These are phyloP conservation scores for Chlamydomonas sp. DNA, from an alignment of 139 green algal species.

Conservation along the genomic window DNA sequence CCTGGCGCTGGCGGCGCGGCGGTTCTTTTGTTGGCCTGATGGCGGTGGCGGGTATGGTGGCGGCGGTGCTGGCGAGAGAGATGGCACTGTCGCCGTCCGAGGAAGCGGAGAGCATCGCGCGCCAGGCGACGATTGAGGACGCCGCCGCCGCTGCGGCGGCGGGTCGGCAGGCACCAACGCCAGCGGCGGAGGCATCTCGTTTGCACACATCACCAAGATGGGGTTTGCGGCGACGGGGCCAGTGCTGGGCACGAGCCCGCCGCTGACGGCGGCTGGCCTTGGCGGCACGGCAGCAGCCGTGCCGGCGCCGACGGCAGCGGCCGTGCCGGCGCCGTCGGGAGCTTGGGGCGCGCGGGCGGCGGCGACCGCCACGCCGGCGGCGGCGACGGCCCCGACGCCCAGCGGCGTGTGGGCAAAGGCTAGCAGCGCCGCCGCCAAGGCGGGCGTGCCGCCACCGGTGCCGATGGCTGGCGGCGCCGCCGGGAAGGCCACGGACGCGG, in stretches of 20 bases:
- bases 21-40: not conserved
- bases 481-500: not conserved
- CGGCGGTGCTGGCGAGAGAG: conserved; percentile 25
- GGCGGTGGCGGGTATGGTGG: conserved; percentile 10
- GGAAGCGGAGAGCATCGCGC: conserved; percentile 35
- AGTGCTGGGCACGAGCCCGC: conserved; percentile 44
- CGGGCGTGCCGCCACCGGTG: not conserved
- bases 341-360: conserved; percentile 4
- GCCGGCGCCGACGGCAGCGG: not conserved
- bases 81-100: conserved; percentile 21
- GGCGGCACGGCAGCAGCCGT: no score
- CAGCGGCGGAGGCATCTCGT: conserved; percentile 57
- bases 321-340: not conserved
- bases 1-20: not conserved
- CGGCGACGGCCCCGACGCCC: no score
- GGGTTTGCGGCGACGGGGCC: conserved; percentile 82
- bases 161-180: not conserved
- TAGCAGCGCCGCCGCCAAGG: conserved; percentile 8
- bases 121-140: conserved; percentile 41
- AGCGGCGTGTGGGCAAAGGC: not conserved
- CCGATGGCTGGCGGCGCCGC: not conserved
- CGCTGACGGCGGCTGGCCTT: not conserved
- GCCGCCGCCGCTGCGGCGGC: not conserved
- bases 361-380: no score
- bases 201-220: conserved; percentile 74